Conservation (phyloP, 305 asterid species). For the Striga hermonthica region DNA sequence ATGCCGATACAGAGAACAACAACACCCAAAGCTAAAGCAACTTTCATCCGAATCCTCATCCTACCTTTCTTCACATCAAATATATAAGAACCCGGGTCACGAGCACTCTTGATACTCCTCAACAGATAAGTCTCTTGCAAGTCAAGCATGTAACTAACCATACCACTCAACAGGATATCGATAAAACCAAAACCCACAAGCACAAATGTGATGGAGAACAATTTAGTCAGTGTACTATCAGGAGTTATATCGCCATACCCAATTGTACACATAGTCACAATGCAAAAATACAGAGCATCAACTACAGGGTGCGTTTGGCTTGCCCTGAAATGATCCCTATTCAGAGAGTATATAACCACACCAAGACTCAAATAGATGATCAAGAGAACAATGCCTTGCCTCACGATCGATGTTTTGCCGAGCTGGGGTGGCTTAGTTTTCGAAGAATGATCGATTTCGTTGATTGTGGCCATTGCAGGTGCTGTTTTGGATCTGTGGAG, state of each 20-base stretch:
- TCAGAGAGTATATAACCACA: constrained; percentile 50
- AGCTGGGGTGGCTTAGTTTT: constrained; percentile 42
- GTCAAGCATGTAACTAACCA: constrained; percentile 78
- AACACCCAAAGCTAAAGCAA: constrained; percentile 65
- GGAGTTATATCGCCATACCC: constrained; percentile 93
- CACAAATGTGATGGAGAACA: constrained; percentile 68
- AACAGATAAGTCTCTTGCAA: constrained; percentile 72
- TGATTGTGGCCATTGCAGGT: constrained; percentile 44
- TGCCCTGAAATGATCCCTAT: constrained; percentile 48
- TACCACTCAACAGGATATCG: constrained; percentile 64
- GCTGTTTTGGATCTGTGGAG: constrained; percentile 52
- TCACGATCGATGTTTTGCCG: constrained; percentile 42
- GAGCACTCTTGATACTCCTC: constrained; percentile 41
- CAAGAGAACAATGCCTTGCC: constrained; percentile 58
- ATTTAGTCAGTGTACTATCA: constrained; percentile 47
- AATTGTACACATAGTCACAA: constrained; percentile 85
- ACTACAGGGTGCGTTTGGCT: constrained; percentile 64
- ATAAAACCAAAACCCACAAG: constrained; percentile 84
- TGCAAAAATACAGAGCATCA: constrained; percentile 78
- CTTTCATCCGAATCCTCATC: constrained; percentile 84
- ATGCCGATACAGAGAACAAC: constrained; percentile 72
- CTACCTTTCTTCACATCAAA: constrained; percentile 80
- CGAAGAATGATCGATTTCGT: constrained; percentile 30
- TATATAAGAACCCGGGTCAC: constrained; percentile 35
- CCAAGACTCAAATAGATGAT: constrained; percentile 63